Base-by-base conservation (phyloP, 148 eudicot genomes). In the Rheum nobile region DNA sequence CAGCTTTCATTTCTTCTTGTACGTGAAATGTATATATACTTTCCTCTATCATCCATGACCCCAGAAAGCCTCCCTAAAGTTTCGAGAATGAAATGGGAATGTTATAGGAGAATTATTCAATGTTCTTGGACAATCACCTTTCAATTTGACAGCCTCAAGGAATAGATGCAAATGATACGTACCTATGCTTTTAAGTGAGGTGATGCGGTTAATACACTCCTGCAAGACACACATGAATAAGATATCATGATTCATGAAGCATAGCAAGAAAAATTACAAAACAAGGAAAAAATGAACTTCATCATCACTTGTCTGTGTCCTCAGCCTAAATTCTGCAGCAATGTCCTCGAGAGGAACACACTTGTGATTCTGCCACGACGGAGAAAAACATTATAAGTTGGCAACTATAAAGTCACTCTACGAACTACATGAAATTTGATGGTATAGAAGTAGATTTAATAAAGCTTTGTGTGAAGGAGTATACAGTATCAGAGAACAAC, bases 11-110 rank as follows among this genome's bases (percentile, higher is more conserved):
- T 83, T 95, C 98, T 76, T 91, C 98, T 72, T 83, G 84, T n/a
- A n/a, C n/a, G n/a, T 24, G 98, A 95, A 71, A 95, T 95, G 85
- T 91, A 95, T 76, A 95, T 90, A 82, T 91, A 95, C 76, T 95
- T 95, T 71, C 98, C 98, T 83, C 98, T 90, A 54, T 95, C 98
- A 67, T 91, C 98, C 98, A 95, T 95, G 43, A 95, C 98, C 75
- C 98, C 98, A 26, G 98, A 95, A 69, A 95, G 84, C 75, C 93
- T 79, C 79, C 98, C 98, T 94, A 83, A 71, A 71, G 42, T 42
- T 72, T 65, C 41, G 11, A 17, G 39, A 32, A 65, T n/a, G 6
- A 65, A 17, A 13, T 31, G 39, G 6, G 68, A 22, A 11, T 6
- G 22, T 71, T 17, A 41, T n/a, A 24, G 71, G 39, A 67, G 28